Conservation (phyloP, 768 basidiomycete species). For the Auricularia auricula-judae region DNA sequence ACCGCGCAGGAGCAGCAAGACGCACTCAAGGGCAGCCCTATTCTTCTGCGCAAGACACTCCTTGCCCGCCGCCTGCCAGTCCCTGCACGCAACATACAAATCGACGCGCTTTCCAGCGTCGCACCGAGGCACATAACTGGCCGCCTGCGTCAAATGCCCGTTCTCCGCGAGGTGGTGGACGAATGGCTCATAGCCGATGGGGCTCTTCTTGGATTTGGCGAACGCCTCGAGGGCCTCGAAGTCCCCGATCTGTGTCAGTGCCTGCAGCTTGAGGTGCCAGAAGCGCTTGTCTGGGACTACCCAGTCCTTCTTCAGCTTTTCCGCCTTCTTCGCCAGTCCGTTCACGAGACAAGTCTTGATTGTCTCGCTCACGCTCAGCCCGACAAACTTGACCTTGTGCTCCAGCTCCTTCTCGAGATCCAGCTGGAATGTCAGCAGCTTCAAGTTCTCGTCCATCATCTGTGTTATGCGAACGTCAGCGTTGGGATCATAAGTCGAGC, state of each 20-base stretch:
- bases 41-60: conserved; percentile 88
- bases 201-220: conserved; percentile 77
- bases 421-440: conserved; percentile 72
- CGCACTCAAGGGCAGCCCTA: conserved; percentile 75
- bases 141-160: conserved; percentile 67
- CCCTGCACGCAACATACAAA: conserved; percentile 80
- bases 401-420: conserved; percentile 79
- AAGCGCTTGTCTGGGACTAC: conserved; percentile 94
- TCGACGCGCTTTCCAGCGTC: conserved; percentile 76
- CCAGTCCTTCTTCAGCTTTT: conserved; percentile 81
- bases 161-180: conserved; percentile 67
- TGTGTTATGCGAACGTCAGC: conserved; percentile 19
- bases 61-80: conserved; percentile 79
- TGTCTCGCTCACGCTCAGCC: conserved; percentile 78
- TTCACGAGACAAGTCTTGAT: conserved; percentile 67
- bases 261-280: conserved; percentile 87
- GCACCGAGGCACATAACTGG: conserved; percentile 68
- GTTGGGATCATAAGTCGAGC: not conserved
- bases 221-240: conserved; percentile 83
- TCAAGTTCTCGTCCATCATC: conserved; percentile 85
- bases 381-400: conserved; percentile 70
- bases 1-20: conserved; percentile 11
- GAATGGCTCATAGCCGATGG: conserved; percentile 92
- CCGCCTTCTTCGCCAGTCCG: conserved; percentile 76
- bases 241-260: conserved; percentile 66